Conservation (phyloP, 331 rosid species). For the Pyracantha coccinea region DNA sequence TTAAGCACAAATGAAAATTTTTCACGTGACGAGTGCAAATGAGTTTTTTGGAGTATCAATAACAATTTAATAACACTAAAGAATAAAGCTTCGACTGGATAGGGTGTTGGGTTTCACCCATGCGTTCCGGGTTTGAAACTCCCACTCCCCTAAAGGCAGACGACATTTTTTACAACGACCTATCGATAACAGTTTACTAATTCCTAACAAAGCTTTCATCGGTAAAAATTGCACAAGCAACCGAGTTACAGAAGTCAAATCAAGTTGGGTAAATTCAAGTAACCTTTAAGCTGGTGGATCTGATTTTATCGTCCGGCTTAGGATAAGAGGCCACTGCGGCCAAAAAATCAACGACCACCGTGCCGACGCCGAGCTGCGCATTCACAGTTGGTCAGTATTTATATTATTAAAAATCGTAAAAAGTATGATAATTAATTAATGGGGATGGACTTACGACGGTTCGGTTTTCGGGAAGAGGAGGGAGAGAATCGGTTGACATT, state of each 20-base stretch:
- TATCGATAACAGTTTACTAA: no score
- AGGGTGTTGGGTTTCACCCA: no score
- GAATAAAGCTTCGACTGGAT: no score
- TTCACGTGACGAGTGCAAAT: no score
- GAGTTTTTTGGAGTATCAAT: no score
- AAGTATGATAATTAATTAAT: neutral
- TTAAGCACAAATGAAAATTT: no score
- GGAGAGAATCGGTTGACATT: slow-evolving; percentile 41
- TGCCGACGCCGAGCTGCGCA: slow-evolving; percentile 64
- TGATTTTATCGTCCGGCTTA: slow-evolving; percentile 65
- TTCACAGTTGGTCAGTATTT: neutral
- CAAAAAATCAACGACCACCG: slow-evolving; percentile 45
- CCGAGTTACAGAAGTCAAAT: neutral
- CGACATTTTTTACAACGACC: no score
- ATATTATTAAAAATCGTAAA: neutral
- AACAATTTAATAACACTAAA: no score
- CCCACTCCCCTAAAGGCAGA: no score
- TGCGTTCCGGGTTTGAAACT: no score
- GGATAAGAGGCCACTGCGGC: slow-evolving; percentile 67
- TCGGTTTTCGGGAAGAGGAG: slow-evolving; percentile 30
- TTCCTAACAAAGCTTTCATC: no score
- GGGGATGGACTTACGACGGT: neutral
- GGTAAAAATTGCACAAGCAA: no score
- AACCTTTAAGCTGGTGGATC: slow-evolving; percentile 68
- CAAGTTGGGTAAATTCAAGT: neutral